phyloP scores from a whole-genome alignment of 1,139 yeast species.

The Arxiozyma heterogenica region DNA sequence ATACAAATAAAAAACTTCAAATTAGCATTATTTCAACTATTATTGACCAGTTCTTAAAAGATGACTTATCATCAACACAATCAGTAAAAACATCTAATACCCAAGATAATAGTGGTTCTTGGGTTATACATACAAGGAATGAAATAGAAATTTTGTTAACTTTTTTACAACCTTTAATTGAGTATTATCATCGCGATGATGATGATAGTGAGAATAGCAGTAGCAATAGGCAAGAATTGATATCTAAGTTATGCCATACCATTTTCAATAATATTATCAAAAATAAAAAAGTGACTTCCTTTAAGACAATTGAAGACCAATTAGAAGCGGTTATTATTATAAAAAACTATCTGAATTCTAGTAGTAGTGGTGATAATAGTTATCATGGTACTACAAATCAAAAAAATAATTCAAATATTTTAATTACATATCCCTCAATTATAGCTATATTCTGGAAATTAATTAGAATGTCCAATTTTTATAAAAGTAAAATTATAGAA shows the following conservation, averaged over 20 bases:
- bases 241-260: conserved; percentile 45
- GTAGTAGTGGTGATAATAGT: neutral
- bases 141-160: conserved; percentile 22
- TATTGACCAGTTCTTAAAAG: conserved; percentile 8
- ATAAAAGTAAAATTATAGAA: conserved; percentile 9
- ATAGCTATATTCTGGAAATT: conserved; percentile 51
- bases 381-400: neutral
- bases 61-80: neutral
- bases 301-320: conserved; percentile 37
- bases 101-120: neutral
- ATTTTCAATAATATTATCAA: conserved; percentile 13
- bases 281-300: conserved; percentile 22
- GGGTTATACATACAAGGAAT: conserved; percentile 11
- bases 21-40: conserved; percentile 13
- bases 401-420: conserved; percentile 46
- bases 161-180: conserved; percentile 16
- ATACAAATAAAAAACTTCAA: conserved; percentile 10
- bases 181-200: neutral
- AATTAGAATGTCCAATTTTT: conserved; percentile 38
- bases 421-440: conserved; percentile 67
- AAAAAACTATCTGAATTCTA: conserved; percentile 41
- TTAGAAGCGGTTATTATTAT: conserved; percentile 46
- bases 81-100: neutral
- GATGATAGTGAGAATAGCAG: neutral
- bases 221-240: conserved; percentile 43